Evolutionary conservation across 768 basidiomycete genomes (phyloP), one percentile per base, ranked within the genome.

Genomic region (Piloderma croceum): DNA sequence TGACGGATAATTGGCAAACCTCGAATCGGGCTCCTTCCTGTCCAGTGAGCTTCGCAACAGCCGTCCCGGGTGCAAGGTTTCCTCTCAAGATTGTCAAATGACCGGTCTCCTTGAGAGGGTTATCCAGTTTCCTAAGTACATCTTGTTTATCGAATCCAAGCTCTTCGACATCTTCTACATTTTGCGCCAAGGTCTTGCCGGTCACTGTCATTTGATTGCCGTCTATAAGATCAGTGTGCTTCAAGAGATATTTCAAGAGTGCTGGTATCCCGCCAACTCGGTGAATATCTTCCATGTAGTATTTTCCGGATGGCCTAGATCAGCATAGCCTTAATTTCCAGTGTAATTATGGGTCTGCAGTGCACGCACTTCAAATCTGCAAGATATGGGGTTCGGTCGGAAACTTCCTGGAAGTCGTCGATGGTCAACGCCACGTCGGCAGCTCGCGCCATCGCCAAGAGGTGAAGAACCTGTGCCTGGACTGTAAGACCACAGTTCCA

Each of bases 41-140:
- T 11, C 92, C 91, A 5, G 92, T 94, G 46, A 96, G 68, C 63
- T 97, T 97, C 12, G 90, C 89, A 15, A 97, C 91, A 21, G 90
- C 83, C 1, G 82, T 81, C 36, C 75, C 86, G 1, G 92, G 92
- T 3, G 87, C 82, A 31, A 97, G 68, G 61, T 87, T 92, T n/a
- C 92, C 92, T 38, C 81, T 75, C 46, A 97, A 62, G 52, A 97
- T 90, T 10, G 81, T 81, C 50, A 96, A 62, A 62, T 94, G 92
- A 1, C 92, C 92, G 3, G 82, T 90, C 18, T 68, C 54, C 58
- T 96, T 94, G 64, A 96, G 84, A 7, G 92, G 89, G 53, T 90
- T 74, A 20, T 73, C 71, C 32, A 92, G 60, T 31, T 67, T 75
- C 45, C 73, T 69, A 39, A 97, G 72, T 41, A 97, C 77, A 50